Conservation (phyloP, 2,329 filamentous ascomycete species). For the Monascus ruber region DNA sequence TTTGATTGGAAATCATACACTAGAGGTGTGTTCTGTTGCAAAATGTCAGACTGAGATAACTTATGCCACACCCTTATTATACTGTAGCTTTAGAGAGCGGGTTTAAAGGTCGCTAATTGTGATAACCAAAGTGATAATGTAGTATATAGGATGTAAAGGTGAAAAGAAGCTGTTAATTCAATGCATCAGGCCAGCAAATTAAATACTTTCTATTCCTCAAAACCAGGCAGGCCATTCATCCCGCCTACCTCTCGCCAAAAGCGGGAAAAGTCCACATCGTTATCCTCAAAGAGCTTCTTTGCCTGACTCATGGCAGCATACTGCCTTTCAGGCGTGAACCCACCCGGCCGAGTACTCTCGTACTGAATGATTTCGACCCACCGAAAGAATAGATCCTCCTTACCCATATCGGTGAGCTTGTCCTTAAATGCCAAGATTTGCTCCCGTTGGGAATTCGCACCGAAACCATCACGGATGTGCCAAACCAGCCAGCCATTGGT, state of each 20-base stretch:
- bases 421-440: constrained; percentile 76
- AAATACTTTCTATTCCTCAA: constrained; percentile 18
- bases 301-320: constrained; percentile 61
- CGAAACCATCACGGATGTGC: constrained; percentile 43
- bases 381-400: constrained; percentile 79
- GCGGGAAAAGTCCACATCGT: constrained; percentile 71
- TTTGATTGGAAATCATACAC: too few species aligned
- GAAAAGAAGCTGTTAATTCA: neutral
- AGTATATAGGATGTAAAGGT: neutral
- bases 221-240: constrained; percentile 44
- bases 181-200: neutral
- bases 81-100: too few species aligned
- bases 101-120: too few species aligned
- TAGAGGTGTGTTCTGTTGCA: too few species aligned
- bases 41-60: too few species aligned
- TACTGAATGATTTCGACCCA: constrained; percentile 91
- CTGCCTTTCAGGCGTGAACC: constrained; percentile 66
- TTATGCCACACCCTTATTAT: too few species aligned
- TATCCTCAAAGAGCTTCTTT: constrained; percentile 59
- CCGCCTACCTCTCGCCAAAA: constrained; percentile 64
- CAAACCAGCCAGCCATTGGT: constrained; percentile 60
- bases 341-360: constrained; percentile 66
- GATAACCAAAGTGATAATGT: neutral
- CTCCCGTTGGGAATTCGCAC: constrained; percentile 33
- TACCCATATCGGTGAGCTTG: constrained; percentile 60